A percentile compares a stretch with the other conserved stretches of the same genome.
phyloP scores from a whole-genome alignment of 1,284 basidiomycete genomes.

The Tremellales sp. region DNA sequence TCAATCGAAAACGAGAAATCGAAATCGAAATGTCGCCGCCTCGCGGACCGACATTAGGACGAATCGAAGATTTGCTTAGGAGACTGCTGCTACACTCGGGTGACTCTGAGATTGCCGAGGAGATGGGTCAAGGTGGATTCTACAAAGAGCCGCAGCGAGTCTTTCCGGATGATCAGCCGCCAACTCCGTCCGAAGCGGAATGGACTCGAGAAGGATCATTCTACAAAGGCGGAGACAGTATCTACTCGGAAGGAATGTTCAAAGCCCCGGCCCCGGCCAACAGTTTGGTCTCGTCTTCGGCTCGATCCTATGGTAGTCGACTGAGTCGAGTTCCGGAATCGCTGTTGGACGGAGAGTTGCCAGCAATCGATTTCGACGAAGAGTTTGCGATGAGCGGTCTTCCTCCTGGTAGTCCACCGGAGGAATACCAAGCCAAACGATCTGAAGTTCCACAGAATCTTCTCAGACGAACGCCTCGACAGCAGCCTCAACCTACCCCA shows the following conservation, averaged over 20 bases:
- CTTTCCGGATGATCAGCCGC: background rate
- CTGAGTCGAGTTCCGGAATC: conserved; percentile 22
- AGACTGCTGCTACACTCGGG: conserved; percentile 30
- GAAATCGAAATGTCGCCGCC: conserved; percentile 23
- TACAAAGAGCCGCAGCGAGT: background rate
- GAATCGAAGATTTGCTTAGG: conserved; percentile 41
- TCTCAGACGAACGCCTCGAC: conserved; percentile 7
- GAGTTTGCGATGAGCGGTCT: conserved; percentile 38
- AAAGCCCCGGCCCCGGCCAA: conserved; percentile 34
- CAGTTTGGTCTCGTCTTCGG: conserved; percentile 26
- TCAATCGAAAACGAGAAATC: conserved; percentile 16
- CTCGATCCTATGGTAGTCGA: conserved; percentile 11
- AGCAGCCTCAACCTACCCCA: conserved; percentile 7
- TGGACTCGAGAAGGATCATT: conserved; percentile 28
- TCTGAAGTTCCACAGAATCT: conserved; percentile 18
- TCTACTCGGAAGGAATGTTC: conserved; percentile 31
- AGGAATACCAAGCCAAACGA: conserved; percentile 20
- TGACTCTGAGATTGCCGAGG: conserved; percentile 26
- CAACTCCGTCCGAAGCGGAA: conserved; percentile 5
- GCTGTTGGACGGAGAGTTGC: conserved; percentile 27
- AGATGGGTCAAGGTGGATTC: background rate
- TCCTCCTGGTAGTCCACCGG: conserved; percentile 36
- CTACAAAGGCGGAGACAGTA: conserved; percentile 28
- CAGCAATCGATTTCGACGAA: conserved; percentile 38
- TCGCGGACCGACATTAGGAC: conserved; percentile 16